Percentiles rank a stretch among this genome's conserved stretches.
Evolutionary conservation across 1,284 basidiomycete genomes (phyloP).

Genomic region (Rhizoctonia solani): DNA sequence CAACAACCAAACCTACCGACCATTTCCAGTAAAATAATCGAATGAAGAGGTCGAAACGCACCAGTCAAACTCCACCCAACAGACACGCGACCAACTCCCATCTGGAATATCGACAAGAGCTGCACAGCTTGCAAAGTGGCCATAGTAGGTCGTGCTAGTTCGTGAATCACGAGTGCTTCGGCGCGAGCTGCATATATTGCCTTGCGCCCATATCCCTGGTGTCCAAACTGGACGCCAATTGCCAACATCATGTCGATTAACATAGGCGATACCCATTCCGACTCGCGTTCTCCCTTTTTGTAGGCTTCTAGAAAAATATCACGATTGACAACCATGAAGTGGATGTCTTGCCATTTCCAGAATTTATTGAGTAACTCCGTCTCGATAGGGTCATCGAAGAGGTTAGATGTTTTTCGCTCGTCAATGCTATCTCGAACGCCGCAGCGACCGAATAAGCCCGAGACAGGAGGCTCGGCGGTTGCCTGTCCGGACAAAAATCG

Average conservation of each 20-base stretch:
- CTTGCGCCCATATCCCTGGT: neutral
- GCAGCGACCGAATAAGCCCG: neutral
- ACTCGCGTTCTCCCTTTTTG: slow-evolving; percentile 14
- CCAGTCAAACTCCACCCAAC: slow-evolving; percentile 26
- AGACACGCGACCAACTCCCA: slow-evolving; percentile 5
- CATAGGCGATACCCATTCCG: slow-evolving; percentile 31
- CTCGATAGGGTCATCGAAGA: slow-evolving; percentile 13
- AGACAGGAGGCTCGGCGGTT: neutral
- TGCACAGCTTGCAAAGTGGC: slow-evolving; percentile 29
- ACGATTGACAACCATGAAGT: slow-evolving; percentile 10
- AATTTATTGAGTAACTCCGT: slow-evolving; percentile 3
- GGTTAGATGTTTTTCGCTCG: neutral
- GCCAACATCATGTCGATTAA: slow-evolving; percentile 30
- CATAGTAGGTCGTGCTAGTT: slow-evolving; percentile 15
- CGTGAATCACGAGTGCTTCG: neutral
- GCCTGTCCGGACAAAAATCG: neutral
- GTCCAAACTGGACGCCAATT: slow-evolving; percentile 11
- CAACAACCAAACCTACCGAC: slow-evolving; percentile 17
- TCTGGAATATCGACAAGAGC: slow-evolving; percentile 12
- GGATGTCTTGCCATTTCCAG: slow-evolving; percentile 22
- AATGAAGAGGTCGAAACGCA: neutral
- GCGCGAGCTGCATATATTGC: slow-evolving; percentile 6
- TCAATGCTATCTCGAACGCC: neutral
- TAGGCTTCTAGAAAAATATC: slow-evolving; percentile 8
- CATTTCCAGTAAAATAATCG: neutral